These are phyloP conservation scores for Jatropha podagrica DNA, from an alignment of 441 rosid genomes.

Conservation along the genomic window DNA sequence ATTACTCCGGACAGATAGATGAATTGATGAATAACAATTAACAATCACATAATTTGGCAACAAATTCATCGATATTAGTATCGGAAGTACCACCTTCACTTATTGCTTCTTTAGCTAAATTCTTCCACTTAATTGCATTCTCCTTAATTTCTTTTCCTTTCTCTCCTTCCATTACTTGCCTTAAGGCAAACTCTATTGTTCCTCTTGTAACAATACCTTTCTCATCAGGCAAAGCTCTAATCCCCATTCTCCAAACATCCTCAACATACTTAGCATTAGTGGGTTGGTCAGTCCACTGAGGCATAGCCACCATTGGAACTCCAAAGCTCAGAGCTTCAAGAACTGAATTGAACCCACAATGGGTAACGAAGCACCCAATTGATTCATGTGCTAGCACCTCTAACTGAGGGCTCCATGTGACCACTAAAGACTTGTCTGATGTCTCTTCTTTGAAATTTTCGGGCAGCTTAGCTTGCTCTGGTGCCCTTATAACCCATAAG, in stretches of 20 bases:
- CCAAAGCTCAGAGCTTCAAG: conserved; percentile 33
- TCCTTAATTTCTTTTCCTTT: conserved; percentile 16
- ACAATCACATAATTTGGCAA: background rate
- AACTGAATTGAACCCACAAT: conserved; percentile 25
- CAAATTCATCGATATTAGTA: conserved; percentile 17
- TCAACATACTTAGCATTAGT: conserved; percentile 24
- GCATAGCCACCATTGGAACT: conserved; percentile 25
- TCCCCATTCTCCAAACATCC: conserved; percentile 27
- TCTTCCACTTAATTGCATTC: conserved; percentile 23
- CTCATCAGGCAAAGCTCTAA: conserved; percentile 7
- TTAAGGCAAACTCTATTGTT: background rate
- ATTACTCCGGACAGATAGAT: too few species aligned
- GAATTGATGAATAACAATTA: background rate
- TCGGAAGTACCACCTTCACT: conserved; percentile 26
- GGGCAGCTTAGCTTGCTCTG: conserved; percentile 48
- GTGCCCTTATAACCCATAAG: conserved; percentile 58
- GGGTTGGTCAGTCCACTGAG: conserved; percentile 26
- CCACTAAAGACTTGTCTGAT: conserved; percentile 15
- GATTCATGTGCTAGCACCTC: conserved; percentile 29
- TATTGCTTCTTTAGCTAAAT: conserved; percentile 16
- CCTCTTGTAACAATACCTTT: conserved; percentile 21
- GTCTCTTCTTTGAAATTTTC: conserved; percentile 28
- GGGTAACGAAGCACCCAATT: conserved; percentile 32
- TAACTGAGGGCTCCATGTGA: conserved; percentile 24
- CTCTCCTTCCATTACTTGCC: conserved; percentile 18